A percentile compares a stretch with the other conserved stretches of the same genome.
Conservation (phyloP, 768 basidiomycete genomes). For the Chalciporus pseudorubinellus region DNA sequence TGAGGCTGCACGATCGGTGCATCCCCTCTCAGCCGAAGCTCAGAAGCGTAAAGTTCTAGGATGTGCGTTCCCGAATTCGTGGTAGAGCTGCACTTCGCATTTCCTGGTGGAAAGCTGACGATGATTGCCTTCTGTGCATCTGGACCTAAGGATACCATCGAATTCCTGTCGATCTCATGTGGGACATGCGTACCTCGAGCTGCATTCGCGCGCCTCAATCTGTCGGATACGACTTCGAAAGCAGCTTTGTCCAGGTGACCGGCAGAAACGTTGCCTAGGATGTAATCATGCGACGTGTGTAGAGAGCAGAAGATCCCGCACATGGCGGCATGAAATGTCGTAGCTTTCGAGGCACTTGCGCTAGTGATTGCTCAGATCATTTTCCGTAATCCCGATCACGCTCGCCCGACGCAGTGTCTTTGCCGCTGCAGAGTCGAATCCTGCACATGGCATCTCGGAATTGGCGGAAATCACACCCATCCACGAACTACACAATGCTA, state of each 20-base stretch:
- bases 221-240: conserved; percentile 26
- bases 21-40: conserved; percentile 69
- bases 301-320: conserved; percentile 67
- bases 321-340: conserved; percentile 39
- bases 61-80: conserved; percentile 21
- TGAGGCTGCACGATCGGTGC: conserved; percentile 68
- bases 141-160: conserved; percentile 48
- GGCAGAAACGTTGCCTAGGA: conserved; percentile 2
- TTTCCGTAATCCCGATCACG: background rate
- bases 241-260: conserved; percentile 5
- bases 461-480: too few species aligned
- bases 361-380: background rate
- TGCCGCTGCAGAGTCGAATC: too few species aligned
- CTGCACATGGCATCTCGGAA: too few species aligned
- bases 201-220: conserved; percentile 50
- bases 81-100: conserved; percentile 6
- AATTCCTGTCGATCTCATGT: background rate
- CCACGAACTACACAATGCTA: background rate
- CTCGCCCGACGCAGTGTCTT: too few species aligned
- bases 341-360: background rate
- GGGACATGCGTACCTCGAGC: conserved; percentile 46
- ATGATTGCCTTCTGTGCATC: conserved; percentile 49
- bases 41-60: conserved; percentile 64
- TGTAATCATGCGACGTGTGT: conserved; percentile 14
- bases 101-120: conserved; percentile 13